Evolutionary conservation across 2,329 filamentous ascomycete genomes (phyloP), one percentile per base, ranked within the genome.

Genomic region (Mycosphaerella arachidis): DNA sequence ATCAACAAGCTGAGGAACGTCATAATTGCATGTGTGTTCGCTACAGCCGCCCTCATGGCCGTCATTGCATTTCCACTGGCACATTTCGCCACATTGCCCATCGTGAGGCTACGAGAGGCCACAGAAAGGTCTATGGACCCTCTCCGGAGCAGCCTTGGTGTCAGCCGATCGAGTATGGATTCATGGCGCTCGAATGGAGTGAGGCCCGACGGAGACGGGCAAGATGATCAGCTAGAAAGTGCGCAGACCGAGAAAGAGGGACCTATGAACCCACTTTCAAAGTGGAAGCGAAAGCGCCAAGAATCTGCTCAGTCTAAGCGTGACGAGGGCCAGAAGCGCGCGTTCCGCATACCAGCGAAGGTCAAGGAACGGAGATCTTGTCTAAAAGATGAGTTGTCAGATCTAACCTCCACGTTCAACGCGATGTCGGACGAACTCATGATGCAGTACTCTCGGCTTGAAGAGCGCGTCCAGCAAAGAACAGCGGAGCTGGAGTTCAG

Each of bases 351-450:
- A 45, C 92, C 92, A 0, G 86, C 85, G 13, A 91, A 90, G 71
- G 92, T 97, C 9, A 85, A 85, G 57, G 87, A 91, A 35, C 81
- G 85, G 24, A 89, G 86, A 63, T 88, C 92, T 69, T 80, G 86
- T 40, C 80, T 97, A 55, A 89, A 89, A 1, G 92, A 97, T 71
- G 92, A 97, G 71, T 75, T 87, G 27, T 95, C 91, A 0, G 92
- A 96, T 71, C 80, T 95, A 13, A 94, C 90, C 0, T 79, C 79
- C 43, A 95, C 90, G 0, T 97, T 95, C 78, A 97, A 96, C 71
- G 89, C 92, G 68, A 97, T 96, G 92, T 90, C 89, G 0, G 91
- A 96, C 63, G 92, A 96, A 75, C 78, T 97, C 48, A 83, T 90
- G 69, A 89, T 91, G 75, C 92, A 96, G 70, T 97, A 96, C 70